Evolutionary conservation across 768 basidiomycete species (phyloP), one percentile per base, ranked within the genome.

Genomic region (Agaricus bisporus): DNA sequence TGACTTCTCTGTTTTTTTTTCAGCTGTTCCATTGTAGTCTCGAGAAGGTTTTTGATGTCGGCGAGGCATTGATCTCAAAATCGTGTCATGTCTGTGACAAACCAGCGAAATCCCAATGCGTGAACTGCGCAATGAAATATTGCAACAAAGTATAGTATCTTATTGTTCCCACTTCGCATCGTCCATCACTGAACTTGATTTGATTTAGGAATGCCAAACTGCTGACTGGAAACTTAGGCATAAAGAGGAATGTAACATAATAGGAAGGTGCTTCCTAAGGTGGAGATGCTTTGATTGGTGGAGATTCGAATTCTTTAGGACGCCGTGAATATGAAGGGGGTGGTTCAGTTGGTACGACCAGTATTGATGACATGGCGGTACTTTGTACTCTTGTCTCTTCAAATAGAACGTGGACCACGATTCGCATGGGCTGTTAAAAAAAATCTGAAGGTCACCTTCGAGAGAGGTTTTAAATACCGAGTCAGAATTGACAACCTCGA

Each of bases 21-120:
- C 41, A 51, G 50, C 12, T 51, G 2, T 37, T 48, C 11, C 53
- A 48, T 18, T 48, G 53, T 10, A 39, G 36, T 41, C 41, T 54
- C n/a, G 35, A 35, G 10, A 43, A 15, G 22, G 12, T 43, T 28
- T 2, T 43, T 8, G 14, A 25, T 29, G 12, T 51, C 14, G 50
- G 50, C 4, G 20, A 43, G 28, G 25, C 22, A 4, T 18, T 48
- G 14, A 38, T 26, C 32, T 5, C 55, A 20, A 32, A 10, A 29
- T 2, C 46, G 17, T 58, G 57, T 38, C 44, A 41, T 12, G 49
- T 26, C n/a, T 58, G 57, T 32, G 25, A 26, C 7, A 51, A 58
- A 14, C 32, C 36, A 25, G 49, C 54, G 14, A 48, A 18, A 9
- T 42, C 22, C 17, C 35, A 44, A 15, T 58, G 57, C 15, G 18